phyloP scores from a whole-genome alignment of 305 asterid species.

The Solanum hybrid region DNA sequence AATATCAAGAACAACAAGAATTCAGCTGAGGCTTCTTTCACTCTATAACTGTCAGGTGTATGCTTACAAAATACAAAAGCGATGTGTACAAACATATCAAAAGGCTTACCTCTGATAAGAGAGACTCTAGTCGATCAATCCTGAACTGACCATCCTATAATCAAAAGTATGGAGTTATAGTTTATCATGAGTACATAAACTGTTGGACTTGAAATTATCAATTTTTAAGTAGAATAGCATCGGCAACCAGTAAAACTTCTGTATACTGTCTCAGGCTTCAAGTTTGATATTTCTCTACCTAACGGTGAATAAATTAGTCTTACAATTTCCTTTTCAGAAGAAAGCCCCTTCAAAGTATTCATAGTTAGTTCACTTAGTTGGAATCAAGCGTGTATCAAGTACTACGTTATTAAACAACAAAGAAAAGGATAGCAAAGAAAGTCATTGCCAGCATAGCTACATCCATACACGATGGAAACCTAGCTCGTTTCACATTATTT shows the following conservation, averaged over 20 bases:
- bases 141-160: conserved; percentile 79
- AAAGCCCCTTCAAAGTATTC: background rate
- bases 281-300: background rate
- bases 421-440: background rate
- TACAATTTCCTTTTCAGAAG: background rate
- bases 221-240: conserved; percentile 5
- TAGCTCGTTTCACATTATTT: background rate
- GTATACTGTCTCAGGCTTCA: background rate
- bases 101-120: conserved; percentile 69
- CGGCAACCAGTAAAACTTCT: background rate
- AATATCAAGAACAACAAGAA: background rate
- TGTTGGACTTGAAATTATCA: conserved; percentile 1
- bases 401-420: background rate
- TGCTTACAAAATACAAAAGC: conserved; percentile 1
- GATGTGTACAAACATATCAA: background rate
- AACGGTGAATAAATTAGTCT: background rate
- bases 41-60: background rate
- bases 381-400: background rate
- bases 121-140: conserved; percentile 92
- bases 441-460: background rate
- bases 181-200: background rate
- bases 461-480: background rate
- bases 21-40: background rate
- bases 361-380: background rate
- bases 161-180: conserved; percentile 27